These are phyloP conservation scores for Paramecium biaurelia DNA, from an alignment of 73 alveolate species.

Conservation along the genomic window DNA sequence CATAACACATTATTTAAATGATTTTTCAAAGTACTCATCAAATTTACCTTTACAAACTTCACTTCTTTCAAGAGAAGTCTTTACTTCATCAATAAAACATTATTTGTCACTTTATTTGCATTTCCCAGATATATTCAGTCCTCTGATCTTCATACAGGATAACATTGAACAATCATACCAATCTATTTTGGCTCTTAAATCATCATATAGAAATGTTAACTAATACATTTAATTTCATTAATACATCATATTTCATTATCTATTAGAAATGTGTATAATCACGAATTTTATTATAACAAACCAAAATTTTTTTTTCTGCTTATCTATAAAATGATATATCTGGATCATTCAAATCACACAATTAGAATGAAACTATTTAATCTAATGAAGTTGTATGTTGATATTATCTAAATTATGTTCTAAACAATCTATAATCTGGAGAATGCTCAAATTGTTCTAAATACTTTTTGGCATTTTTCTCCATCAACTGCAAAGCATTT, in stretches of 20 bases:
- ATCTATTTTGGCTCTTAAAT: constrained; percentile 28
- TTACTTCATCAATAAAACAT: neutral
- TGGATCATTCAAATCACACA: neutral
- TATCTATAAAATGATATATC: neutral
- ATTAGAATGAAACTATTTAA: neutral
- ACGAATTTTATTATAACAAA: constrained; percentile 15
- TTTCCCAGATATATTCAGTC: neutral
- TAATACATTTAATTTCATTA: neutral
- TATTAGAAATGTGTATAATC: neutral
- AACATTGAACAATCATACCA: constrained; percentile 43
- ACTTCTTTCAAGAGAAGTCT: neutral
- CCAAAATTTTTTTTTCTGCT: neutral
- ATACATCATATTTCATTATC: constrained; percentile 37
- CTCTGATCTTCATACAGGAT: constrained; percentile 44
- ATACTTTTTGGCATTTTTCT: neutral
- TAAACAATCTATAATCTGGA: constrained; percentile 26
- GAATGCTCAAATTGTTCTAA: neutral
- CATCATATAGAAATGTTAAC: constrained; percentile 5
- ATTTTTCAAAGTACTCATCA: constrained; percentile 32
- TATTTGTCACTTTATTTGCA: constrained; percentile 3
- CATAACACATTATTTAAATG: constrained; percentile 3
- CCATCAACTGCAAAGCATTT: neutral
- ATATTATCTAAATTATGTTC: constrained; percentile 33
- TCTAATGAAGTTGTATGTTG: neutral
- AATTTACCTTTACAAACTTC: constrained; percentile 35